Evolutionary conservation across 2,329 filamentous ascomycete genomes (phyloP).

Genomic region (Pseudocercospora pini-densiflorae): DNA sequence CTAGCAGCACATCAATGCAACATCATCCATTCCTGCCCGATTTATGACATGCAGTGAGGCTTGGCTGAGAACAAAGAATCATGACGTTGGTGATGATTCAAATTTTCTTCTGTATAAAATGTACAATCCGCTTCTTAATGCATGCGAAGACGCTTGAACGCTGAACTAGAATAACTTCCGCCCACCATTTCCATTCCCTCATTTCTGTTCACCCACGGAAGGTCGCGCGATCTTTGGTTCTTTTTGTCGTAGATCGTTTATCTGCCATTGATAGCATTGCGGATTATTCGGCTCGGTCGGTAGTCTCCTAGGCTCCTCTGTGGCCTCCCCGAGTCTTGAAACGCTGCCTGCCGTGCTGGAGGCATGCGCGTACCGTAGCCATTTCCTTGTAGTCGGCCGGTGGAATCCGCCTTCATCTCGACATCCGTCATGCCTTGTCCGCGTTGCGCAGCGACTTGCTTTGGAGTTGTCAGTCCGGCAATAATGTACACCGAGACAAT

Average conservation of each 20-base stretch:
- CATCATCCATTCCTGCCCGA: not conserved
- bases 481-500: conserved; percentile 27
- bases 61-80: not conserved
- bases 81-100: not conserved
- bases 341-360: not conserved
- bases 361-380: not conserved
- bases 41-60: not conserved
- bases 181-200: no score
- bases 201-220: no score
- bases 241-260: not conserved
- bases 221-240: no score
- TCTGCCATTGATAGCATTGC: conserved; percentile 15
- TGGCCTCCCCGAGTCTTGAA: not conserved
- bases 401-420: not conserved
- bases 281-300: conserved; percentile 25
- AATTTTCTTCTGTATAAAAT: not conserved
- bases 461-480: conserved; percentile 32
- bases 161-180: not conserved
- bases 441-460: conserved; percentile 3
- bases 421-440: not conserved
- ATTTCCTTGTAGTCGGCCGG: not conserved
- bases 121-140: not conserved
- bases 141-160: not conserved
- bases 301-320: conserved; percentile 24
- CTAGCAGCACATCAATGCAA: not conserved